Evolutionary conservation across 2,329 filamentous ascomycete genomes (phyloP).

Genomic region (Fusarium virguliforme): DNA sequence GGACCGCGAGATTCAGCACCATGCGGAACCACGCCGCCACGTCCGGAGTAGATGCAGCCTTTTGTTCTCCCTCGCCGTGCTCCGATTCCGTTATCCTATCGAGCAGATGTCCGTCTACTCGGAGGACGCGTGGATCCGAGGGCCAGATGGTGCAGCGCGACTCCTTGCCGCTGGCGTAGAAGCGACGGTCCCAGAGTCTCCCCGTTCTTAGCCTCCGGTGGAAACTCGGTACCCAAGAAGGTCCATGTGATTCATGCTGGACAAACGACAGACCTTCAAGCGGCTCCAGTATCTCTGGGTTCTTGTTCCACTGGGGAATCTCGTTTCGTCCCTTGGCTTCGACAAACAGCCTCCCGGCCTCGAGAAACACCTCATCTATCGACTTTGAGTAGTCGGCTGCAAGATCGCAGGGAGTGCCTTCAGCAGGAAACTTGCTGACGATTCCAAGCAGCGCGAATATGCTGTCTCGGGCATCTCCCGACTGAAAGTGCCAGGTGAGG

Average conservation of each 20-base stretch:
- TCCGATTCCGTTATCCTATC: no score
- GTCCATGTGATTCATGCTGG: not conserved
- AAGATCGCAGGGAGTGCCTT: no score
- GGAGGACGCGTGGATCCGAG: no score
- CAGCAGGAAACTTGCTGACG: not conserved
- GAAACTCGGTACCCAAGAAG: not conserved
- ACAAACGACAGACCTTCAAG: not conserved
- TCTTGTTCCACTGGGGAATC: not conserved
- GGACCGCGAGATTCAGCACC: no score
- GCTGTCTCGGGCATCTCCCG: not conserved
- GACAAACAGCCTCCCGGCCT: constrained; percentile 1
- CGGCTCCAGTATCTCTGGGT: not conserved
- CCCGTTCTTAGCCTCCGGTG: not conserved
- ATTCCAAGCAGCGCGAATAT: not conserved
- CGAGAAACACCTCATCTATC: not conserved
- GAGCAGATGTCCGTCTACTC: no score
- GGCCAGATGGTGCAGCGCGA: no score
- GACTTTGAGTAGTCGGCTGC: not conserved
- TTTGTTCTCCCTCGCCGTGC: no score
- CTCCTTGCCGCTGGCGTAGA: not conserved
- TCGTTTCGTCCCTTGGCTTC: not conserved
- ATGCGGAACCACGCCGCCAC: no score
- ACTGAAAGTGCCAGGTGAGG: not conserved
- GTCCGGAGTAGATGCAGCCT: no score
- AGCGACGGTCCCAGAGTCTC: not conserved